Base-by-base conservation (phyloP, 495 filamentous ascomycete species). In the Sporormia fimetaria region DNA sequence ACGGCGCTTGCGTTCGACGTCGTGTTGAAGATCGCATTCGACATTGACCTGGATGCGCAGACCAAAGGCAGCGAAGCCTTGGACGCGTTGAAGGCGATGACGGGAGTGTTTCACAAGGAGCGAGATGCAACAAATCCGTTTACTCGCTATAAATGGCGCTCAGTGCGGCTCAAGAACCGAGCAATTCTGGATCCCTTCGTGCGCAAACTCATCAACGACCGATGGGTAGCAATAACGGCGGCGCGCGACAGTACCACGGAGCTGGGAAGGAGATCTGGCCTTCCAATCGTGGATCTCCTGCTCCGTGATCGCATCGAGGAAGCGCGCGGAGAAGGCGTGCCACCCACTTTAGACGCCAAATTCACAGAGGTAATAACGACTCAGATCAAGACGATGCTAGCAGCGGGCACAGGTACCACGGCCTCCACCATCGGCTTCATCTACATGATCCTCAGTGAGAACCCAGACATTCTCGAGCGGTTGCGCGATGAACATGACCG, bases 391-490 rank as follows among this genome's bases (percentile, higher is more conserved):
- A 33, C 40, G 1, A 18, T 51, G 3, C 46, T 54, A 14, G 11
- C 47, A 3, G 41, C 18, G 6, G 51, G 41, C 3, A 21, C 29
- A 3, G 42, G 47, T 4, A 54, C 51, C 4, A 54, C 47, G 3
- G 40, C 47, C 5, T 33, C 38, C 15, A 54, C 51, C n/a, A 12
- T 54, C 21, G 46, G 41, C 32, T 48, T 51, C 39, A 29, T 22
- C 1, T 52, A 38, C 29, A 47, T 52, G 49, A 33, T 52, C 5
- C 33, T 52, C 18, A 37, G 36, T 11, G 12, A 22, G 4, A 21
- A 47, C 15, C 42, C 42, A 16, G 48, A 42, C 6, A 18, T 45
- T 9, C 15, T 52, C 12, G 6, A 30, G 24, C 40, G 25, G 6
- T 14, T 47, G 6, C 36, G 48, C 24, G 36, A 36, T 31, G 48